phyloP scores from a whole-genome alignment of 225 moss, liverwort and hornwort genomes.

The Neckera pumila region DNA sequence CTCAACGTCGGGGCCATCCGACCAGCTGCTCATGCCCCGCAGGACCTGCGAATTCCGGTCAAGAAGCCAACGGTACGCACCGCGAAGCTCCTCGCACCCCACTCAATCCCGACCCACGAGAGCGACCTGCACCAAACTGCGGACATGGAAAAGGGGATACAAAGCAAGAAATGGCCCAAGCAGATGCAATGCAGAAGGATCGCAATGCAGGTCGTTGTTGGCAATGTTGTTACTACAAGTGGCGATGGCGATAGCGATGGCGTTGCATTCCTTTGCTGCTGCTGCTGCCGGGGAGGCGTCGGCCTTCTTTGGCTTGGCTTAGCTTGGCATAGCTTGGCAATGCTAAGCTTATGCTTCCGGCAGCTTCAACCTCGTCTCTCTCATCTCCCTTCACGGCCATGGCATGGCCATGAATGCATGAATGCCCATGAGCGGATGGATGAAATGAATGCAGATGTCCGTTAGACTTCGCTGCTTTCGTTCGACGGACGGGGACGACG shows the following conservation, averaged over 20 bases:
- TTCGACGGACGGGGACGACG: background rate
- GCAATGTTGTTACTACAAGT: background rate
- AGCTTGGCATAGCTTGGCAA: background rate
- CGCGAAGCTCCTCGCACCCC: background rate
- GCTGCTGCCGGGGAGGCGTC: background rate
- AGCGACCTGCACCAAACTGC: background rate
- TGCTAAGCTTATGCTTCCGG: background rate
- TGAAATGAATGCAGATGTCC: background rate
- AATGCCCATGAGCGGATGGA: background rate
- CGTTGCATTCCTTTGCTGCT: background rate
- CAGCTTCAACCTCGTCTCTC: conserved; percentile 1
- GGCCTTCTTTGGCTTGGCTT: background rate
- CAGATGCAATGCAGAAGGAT: background rate
- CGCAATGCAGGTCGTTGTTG: background rate
- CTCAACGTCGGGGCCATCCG: background rate
- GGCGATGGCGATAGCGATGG: background rate
- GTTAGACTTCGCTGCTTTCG: background rate
- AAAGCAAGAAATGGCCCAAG: background rate
- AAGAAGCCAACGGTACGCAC: background rate
- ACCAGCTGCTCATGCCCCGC: background rate
- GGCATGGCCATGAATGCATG: background rate
- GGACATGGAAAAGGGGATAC: background rate
- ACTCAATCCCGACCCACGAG: background rate
- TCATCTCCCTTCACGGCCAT: background rate
- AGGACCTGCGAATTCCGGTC: background rate